These are phyloP conservation scores for Plantago lanceolata DNA, from an alignment of 305 asterid species.

Conservation along the genomic window DNA sequence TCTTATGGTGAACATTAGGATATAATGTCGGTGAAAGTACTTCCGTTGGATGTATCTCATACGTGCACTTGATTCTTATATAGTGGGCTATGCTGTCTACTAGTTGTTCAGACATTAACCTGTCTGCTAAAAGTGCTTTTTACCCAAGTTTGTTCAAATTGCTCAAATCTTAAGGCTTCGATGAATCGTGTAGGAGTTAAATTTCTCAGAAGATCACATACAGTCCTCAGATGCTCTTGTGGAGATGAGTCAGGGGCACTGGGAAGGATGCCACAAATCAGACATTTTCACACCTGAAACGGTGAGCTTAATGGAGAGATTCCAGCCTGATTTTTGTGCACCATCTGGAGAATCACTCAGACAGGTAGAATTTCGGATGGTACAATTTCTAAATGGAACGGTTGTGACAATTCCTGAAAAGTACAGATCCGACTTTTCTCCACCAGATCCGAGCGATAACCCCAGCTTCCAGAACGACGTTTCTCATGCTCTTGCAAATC, in stretches of 20 bases:
- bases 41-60: background rate
- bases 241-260: constrained; percentile 93
- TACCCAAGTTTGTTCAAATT: constrained; percentile 3
- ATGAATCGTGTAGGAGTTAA: constrained; percentile 62
- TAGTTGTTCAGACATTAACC: background rate
- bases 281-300: constrained; percentile 74
- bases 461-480: constrained; percentile 32
- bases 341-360: constrained; percentile 96
- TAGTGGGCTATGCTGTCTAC: background rate
- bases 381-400: constrained; percentile 70
- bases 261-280: constrained; percentile 92
- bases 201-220: constrained; percentile 71
- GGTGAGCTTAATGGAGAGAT: constrained; percentile 61
- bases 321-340: constrained; percentile 78
- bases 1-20: background rate
- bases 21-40: background rate
- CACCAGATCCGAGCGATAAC: constrained; percentile 56
- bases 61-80: background rate
- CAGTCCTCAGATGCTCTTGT: constrained; percentile 69
- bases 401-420: constrained; percentile 67
- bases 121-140: background rate
- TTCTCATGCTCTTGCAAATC: constrained; percentile 39
- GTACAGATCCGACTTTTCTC: constrained; percentile 65
- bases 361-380: constrained; percentile 94
- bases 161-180: constrained; percentile 11